Base-by-base conservation (phyloP, 2,329 filamentous ascomycete genomes). In the Colletotrichum tofieldiae region DNA sequence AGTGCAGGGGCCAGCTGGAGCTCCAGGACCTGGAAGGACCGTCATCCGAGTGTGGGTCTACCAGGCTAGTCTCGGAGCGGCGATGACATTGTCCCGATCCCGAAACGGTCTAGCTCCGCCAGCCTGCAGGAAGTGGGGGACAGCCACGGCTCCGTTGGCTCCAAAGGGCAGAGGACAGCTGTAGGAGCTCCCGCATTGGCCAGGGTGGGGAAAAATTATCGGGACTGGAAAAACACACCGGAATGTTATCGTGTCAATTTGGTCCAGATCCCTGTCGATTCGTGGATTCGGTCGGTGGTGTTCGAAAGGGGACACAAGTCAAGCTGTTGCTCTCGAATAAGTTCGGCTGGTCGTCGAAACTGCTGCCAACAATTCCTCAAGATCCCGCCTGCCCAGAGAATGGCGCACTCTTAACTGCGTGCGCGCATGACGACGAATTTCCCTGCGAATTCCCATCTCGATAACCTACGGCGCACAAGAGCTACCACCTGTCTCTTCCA, bases 181-280 rank as follows among this genome's bases (percentile, higher is more conserved):
- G 29, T 32, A 5, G 29, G 29, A 32, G 29, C 29, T 32, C 29
- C 29, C 29, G 29, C 29, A 67, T 51, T 71, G 67, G 65, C 32
- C 37, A 67, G 29, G 32, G 29, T 16, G 12, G 9, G 37, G 39
- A 41, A 35, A n/a, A 52, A 18, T 20, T 26, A 5, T 72, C 47
- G 47, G 55, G 35, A 23, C 47, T 66, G 73, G 73, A 75, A 74
- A 73, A 75, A 74, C 73, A 23, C n/a, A 20, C 74, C 73, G 73
- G 73, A 75, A 75, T 65, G 67, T 65, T 66, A 75, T 74, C 73
- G 73, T 75, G 73, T 75, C 73, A 75, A 73, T 75, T 72, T 72
- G 69, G 59, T 60, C 56, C 45, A 49, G 54, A 69, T 61, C 69
- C 71, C 71, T 73, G 67, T 67, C 60, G 69, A 69, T 54, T 69